Percentiles rank a stretch among this genome's conserved stretches.
Evolutionary conservation across 768 basidiomycete genomes (phyloP).

Genomic region (Rhizopogon rudus): DNA sequence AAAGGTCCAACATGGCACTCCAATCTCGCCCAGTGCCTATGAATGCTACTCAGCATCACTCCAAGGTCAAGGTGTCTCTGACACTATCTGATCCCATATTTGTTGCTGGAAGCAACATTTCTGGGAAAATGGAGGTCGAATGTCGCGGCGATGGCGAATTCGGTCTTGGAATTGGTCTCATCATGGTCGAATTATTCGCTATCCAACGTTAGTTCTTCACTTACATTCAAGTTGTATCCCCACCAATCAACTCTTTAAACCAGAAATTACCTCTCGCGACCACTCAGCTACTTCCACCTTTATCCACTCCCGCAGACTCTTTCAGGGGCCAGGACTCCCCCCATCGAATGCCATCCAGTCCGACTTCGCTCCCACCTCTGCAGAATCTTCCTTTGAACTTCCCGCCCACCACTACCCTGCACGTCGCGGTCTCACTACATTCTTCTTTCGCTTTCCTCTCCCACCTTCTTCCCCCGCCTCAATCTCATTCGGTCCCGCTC

Average conservation of each 20-base stretch:
- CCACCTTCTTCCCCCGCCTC: slow-evolving; percentile 66
- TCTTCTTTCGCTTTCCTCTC: slow-evolving; percentile 74
- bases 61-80: slow-evolving; percentile 70
- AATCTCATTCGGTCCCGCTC: slow-evolving; percentile 65
- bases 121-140: slow-evolving; percentile 79
- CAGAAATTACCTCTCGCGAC: slow-evolving; percentile 73
- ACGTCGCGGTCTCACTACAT: slow-evolving; percentile 71
- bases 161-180: slow-evolving; percentile 66
- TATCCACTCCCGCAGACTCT: slow-evolving; percentile 61
- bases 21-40: slow-evolving; percentile 54
- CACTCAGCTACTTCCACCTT: slow-evolving; percentile 80
- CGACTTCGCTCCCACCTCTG: slow-evolving; percentile 42
- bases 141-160: slow-evolving; percentile 60
- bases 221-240: neutral
- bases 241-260: slow-evolving; percentile 1
- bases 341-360: slow-evolving; percentile 80
- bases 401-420: slow-evolving; percentile 68
- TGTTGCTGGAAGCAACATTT: slow-evolving; percentile 60
- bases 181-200: slow-evolving; percentile 75
- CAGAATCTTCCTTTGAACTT: slow-evolving; percentile 43
- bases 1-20: slow-evolving; percentile 17
- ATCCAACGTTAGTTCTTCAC: slow-evolving; percentile 49
- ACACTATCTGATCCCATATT: slow-evolving; percentile 54
- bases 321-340: slow-evolving; percentile 78
- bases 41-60: slow-evolving; percentile 77